phyloP scores from a whole-genome alignment of 2,329 filamentous ascomycete species.

The Trichophaea hybrida region DNA sequence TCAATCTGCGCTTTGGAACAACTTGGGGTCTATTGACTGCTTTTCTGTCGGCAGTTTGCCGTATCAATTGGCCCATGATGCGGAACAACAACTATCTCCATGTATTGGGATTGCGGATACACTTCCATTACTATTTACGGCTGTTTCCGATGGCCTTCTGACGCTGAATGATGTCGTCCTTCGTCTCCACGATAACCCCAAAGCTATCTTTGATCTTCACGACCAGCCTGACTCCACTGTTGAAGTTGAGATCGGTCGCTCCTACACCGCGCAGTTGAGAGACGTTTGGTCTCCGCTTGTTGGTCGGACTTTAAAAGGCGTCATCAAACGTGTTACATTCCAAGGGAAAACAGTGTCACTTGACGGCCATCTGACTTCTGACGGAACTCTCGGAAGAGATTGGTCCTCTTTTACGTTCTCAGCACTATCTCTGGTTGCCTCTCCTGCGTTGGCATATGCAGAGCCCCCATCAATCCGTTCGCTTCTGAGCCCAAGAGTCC shows the following conservation, averaged over 20 bases:
- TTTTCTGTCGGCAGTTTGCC: slow-evolving; percentile 68
- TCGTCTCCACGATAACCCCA: slow-evolving; percentile 63
- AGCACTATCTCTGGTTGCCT: slow-evolving; percentile 26
- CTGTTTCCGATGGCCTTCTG: slow-evolving; percentile 57
- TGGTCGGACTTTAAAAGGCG: slow-evolving; percentile 52
- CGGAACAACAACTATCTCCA: slow-evolving; percentile 42
- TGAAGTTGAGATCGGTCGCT: slow-evolving; percentile 61
- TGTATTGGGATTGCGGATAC: slow-evolving; percentile 57
- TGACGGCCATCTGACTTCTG: slow-evolving; percentile 48
- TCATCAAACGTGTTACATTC: slow-evolving; percentile 63
- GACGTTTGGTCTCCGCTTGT: slow-evolving; percentile 56
- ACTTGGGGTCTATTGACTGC: slow-evolving; percentile 58
- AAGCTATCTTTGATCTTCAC: slow-evolving; percentile 68
- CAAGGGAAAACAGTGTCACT: slow-evolving; percentile 59
- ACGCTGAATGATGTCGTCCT: slow-evolving; percentile 58
- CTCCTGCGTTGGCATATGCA: slow-evolving; percentile 3
- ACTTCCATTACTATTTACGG: slow-evolving; percentile 59
- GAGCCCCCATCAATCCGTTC: slow-evolving; percentile 1
- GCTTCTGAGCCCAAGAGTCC: slow-evolving; percentile 14
- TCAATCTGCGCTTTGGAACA: slow-evolving; percentile 59
- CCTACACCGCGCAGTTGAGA: slow-evolving; percentile 44
- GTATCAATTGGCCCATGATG: slow-evolving; percentile 53
- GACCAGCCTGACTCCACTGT: slow-evolving; percentile 60
- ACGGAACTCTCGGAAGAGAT: slow-evolving; percentile 50
- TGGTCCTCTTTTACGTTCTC: slow-evolving; percentile 52